phyloP scores from a whole-genome alignment of 805 yeast genomes.

The Metschnikowia arizonensis region DNA sequence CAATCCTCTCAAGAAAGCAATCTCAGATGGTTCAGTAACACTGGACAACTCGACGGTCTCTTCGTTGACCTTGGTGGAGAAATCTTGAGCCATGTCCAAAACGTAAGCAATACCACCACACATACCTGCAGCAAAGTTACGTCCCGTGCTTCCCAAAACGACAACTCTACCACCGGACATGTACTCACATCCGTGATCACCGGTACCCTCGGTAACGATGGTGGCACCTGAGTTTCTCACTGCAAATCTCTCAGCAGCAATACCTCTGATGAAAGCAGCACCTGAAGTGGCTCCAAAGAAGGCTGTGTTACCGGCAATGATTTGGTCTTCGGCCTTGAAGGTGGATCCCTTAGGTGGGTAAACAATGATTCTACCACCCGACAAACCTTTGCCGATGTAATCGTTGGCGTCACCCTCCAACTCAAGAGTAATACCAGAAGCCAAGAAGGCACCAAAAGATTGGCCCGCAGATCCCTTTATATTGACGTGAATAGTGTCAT shows the following conservation, averaged over 20 bases:
- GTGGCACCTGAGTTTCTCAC: slow-evolving; percentile 98
- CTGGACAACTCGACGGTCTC: slow-evolving; percentile 78
- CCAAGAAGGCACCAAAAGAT: slow-evolving; percentile 96
- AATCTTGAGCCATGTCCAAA: slow-evolving; percentile 91
- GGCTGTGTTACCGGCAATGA: slow-evolving; percentile 95
- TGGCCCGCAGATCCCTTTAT: slow-evolving; percentile 95
- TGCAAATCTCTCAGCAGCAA: slow-evolving; percentile 97
- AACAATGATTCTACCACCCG: slow-evolving; percentile 91
- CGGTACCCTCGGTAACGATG: slow-evolving; percentile 94
- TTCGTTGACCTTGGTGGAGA: slow-evolving; percentile 69
- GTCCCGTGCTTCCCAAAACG: slow-evolving; percentile 85
- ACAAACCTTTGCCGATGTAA: slow-evolving; percentile 94
- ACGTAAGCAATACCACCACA: slow-evolving; percentile 99
- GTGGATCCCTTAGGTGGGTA: slow-evolving; percentile 83
- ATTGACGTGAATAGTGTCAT: slow-evolving; percentile 92
- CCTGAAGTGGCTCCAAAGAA: slow-evolving; percentile 98
- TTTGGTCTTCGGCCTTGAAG: slow-evolving; percentile 94
- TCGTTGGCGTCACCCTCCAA: slow-evolving; percentile 97
- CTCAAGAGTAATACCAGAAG: slow-evolving; percentile 92
- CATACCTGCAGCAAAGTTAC: slow-evolving; percentile 96
- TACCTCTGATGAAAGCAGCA: slow-evolving; percentile 88
- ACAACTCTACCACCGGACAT: slow-evolving; percentile 99
- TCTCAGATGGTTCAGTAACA: slow-evolving; percentile 82
- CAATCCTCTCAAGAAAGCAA: slow-evolving; percentile 88
- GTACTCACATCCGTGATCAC: slow-evolving; percentile 98